phyloP scores from a whole-genome alignment of 2,329 filamentous ascomycete species.

The Trichoderma atroviride region DNA sequence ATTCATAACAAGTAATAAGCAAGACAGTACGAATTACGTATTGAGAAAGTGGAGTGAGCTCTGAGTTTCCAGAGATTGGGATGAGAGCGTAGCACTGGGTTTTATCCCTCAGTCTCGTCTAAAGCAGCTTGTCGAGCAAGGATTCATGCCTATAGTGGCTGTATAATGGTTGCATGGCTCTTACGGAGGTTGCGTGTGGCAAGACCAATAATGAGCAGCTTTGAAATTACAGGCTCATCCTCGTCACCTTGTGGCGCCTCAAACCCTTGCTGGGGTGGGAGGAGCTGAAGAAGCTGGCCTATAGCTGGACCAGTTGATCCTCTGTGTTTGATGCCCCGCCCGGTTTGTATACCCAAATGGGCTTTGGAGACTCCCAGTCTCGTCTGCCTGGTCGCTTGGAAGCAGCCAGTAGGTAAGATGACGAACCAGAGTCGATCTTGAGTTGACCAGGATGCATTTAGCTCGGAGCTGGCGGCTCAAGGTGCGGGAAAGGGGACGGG shows the following conservation, averaged over 20 bases:
- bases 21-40: not conserved
- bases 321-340: not conserved
- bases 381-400: not conserved
- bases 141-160: not conserved
- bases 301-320: not conserved
- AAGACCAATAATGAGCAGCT: not conserved
- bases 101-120: not conserved
- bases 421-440: not conserved
- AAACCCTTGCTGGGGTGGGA: not conserved
- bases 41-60: not conserved
- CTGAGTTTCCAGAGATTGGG: not conserved
- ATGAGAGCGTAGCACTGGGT: not conserved
- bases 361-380: not conserved
- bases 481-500: too few species aligned
- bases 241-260: not conserved
- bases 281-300: not conserved
- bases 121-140: not conserved
- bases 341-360: not conserved
- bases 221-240: not conserved
- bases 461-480: not conserved
- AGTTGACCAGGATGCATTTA: not conserved
- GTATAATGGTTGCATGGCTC: not conserved
- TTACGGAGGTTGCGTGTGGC: not conserved
- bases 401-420: not conserved
- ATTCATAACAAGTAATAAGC: not conserved